Base-by-base conservation (phyloP, 1,284 basidiomycete species). In the Microbotryomycetes sp. region DNA sequence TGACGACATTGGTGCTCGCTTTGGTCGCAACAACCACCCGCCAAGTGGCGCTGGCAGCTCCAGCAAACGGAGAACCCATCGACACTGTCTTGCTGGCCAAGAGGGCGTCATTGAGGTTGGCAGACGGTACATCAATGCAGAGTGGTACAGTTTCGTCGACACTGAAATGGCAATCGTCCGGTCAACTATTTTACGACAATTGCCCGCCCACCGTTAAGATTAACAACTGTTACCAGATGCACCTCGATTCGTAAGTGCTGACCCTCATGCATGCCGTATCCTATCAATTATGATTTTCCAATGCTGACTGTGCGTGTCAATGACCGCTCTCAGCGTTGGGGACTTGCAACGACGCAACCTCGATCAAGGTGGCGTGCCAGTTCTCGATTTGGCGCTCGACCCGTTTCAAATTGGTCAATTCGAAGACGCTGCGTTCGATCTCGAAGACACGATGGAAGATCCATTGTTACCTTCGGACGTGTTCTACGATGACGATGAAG, bases 161-260 rank as follows among this genome's bases (percentile, higher is more conserved):
- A 19, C n/a, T 56, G 29, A 3, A 42, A 23, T 61, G 59, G 59
- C 59, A 61, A 31, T 31, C 54, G 2, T 53, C 49, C 3, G 59
- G 59, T 0, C 14, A 56, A 4, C 30, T 61, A 23, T 22, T 22
- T 7, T 2, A 25, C 2, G 59, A 54, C 15, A 42, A 42, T 19
- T 61, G 59, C 19, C 22, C 42, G 25, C 45, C 30, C 6, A 31
- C 42, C 22, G 49, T 52, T 22, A 54, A 54, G 25, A 60, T 60
- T 31, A 4, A 30, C 3, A 53, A 42, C 36, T 42, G 36, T 19
- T 42, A 42, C 36, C 36, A 42, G 19, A 42, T 42, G 36, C 36
- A 42, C 36, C 19, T 42, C 12, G 36, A 42, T 42, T 42, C 36
- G 36, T 42, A 19, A 42, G 36, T 42, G 9, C n/a, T n/a, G n/a